phyloP scores from a whole-genome alignment of 805 yeast genomes.

The Hanseniaspora jakobsenii region DNA sequence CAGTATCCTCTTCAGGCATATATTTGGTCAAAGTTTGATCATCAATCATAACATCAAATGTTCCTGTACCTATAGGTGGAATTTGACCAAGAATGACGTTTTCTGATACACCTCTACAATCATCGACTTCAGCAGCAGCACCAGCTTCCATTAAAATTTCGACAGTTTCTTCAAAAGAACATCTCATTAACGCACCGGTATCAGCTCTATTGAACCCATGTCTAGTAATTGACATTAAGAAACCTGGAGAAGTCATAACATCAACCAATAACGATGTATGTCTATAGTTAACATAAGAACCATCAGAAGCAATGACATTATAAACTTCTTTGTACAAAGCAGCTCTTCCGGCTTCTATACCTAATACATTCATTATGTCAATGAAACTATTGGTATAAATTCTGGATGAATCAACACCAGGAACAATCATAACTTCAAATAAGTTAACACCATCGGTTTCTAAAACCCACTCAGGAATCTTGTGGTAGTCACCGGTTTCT shows the following conservation, averaged over 20 bases:
- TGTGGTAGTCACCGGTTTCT: conserved; percentile 72
- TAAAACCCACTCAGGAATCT: conserved; percentile 92
- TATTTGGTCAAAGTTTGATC: conserved; percentile 62
- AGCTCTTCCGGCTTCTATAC: conserved; percentile 96
- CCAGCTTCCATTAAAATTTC: conserved; percentile 97
- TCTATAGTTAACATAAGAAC: conserved; percentile 97
- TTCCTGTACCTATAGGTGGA: conserved; percentile 98
- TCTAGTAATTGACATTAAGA: conserved; percentile 96
- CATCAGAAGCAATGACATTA: conserved; percentile 97
- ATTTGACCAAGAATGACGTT: conserved; percentile 95
- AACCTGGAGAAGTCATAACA: conserved; percentile 97
- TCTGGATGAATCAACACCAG: conserved; percentile 84
- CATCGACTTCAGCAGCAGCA: conserved; percentile 94
- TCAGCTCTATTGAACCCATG: conserved; percentile 98
- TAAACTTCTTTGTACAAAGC: conserved; percentile 88
- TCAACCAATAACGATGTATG: conserved; percentile 96
- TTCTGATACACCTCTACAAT: conserved; percentile 96
- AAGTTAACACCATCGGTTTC: conserved; percentile 98
- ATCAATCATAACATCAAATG: conserved; percentile 89
- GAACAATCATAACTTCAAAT: conserved; percentile 86
- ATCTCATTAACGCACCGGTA: conserved; percentile 98
- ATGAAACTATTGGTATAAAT: conserved; percentile 94
- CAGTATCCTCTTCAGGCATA: conserved; percentile 30
- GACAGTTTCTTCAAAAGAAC: conserved; percentile 98
- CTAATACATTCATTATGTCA: conserved; percentile 85